phyloP scores from a whole-genome alignment of 1,284 basidiomycete genomes.

The Pyrrhoderma noxium region DNA sequence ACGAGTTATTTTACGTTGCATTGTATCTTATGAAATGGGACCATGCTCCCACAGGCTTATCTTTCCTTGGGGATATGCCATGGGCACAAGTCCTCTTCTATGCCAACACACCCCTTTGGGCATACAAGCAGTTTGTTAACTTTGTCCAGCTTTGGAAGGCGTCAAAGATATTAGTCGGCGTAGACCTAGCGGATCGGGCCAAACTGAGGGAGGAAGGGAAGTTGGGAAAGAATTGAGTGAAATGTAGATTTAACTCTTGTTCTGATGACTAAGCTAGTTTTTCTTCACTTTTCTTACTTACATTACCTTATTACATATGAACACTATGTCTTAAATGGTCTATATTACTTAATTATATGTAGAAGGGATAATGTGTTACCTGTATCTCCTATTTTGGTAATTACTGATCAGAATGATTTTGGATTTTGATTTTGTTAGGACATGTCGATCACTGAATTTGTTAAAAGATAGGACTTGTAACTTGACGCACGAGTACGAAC shows the following conservation, averaged over 20 bases:
- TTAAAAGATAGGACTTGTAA: no score
- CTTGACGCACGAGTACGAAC: no score
- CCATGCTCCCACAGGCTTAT: conserved; percentile 49
- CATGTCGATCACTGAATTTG: conserved; percentile 6
- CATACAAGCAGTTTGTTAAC: conserved; percentile 91
- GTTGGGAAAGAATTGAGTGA: conserved; percentile 14
- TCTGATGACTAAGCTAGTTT: not conserved
- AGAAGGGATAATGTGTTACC: not conserved
- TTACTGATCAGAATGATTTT: no score
- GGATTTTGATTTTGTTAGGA: not conserved
- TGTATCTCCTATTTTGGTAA: no score
- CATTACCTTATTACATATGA: not conserved
- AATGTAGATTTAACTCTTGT: not conserved
- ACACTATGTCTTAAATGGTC: not conserved
- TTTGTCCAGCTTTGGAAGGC: conserved; percentile 98
- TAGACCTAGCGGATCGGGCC: conserved; percentile 79
- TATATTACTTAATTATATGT: conserved; percentile 4
- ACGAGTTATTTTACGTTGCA: conserved; percentile 95
- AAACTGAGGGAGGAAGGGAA: conserved; percentile 49
- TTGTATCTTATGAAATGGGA: conserved; percentile 94
- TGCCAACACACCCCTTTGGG: conserved; percentile 65
- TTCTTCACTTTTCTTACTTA: conserved; percentile 1
- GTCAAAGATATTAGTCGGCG: conserved; percentile 88
- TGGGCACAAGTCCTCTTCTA: conserved; percentile 76
- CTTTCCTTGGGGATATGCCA: conserved; percentile 42